Evolutionary conservation across 306 rosid species (phyloP).

Genomic region (Comarum palustre): DNA sequence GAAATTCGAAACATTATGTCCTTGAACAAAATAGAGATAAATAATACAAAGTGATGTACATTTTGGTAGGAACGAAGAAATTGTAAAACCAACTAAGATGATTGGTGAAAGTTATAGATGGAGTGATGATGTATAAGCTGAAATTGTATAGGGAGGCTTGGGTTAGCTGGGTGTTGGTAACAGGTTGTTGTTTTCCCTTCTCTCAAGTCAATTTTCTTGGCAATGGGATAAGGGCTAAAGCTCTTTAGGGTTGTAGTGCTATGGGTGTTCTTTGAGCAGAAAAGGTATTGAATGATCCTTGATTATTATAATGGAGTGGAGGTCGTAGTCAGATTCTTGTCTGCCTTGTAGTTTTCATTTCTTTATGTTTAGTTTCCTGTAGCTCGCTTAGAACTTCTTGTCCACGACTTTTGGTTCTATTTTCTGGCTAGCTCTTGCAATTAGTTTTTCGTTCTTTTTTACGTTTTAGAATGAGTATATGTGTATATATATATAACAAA

Average conservation of each 20-base stretch:
- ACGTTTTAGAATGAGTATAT: too few relatives aligned
- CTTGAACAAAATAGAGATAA: neutral
- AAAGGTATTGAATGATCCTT: too few relatives aligned
- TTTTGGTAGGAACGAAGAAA: too few relatives aligned
- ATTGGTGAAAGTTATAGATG: too few relatives aligned
- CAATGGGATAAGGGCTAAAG: neutral
- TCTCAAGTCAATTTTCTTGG: neutral
- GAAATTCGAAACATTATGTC: neutral
- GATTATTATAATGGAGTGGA: too few relatives aligned
- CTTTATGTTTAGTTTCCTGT: neutral
- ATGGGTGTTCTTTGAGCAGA: neutral
- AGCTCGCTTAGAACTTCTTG: neutral
- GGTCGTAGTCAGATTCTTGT: too few relatives aligned
- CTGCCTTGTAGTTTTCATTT: too few relatives aligned
- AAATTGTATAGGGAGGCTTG: too few relatives aligned
- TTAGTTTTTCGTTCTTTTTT: too few relatives aligned
- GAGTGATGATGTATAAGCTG: too few relatives aligned
- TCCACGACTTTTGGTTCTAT: neutral
- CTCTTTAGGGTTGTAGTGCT: neutral
- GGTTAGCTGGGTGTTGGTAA: too few relatives aligned
- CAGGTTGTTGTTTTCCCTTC: neutral
- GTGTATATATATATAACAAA: neutral
- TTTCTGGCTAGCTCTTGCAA: neutral
- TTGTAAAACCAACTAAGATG: too few relatives aligned
- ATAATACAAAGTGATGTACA: neutral